These are phyloP conservation scores for Microdochium bolleyi DNA, from an alignment of 2,329 filamentous ascomycete species.

Conservation along the genomic window DNA sequence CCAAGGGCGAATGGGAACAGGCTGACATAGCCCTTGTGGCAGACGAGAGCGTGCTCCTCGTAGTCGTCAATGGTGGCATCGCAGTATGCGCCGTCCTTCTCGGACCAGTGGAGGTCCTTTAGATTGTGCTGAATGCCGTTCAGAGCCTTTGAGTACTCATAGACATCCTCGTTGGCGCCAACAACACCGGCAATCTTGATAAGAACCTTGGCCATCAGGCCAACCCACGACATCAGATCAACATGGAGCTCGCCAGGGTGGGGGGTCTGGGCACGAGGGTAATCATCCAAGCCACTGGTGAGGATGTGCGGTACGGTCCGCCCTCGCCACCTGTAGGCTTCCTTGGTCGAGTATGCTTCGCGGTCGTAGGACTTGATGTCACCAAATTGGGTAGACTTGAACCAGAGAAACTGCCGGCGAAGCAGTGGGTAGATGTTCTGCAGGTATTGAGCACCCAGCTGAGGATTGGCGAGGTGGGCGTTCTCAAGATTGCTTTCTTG, in stretches of 20 bases:
- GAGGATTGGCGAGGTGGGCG: constrained; percentile 58
- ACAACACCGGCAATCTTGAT: constrained; percentile 70
- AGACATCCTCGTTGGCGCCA: constrained; percentile 67
- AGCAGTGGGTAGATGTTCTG: constrained; percentile 76
- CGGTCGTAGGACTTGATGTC: constrained; percentile 90
- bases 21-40: constrained; percentile 94
- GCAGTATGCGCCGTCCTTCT: constrained; percentile 75
- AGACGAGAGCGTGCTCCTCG: constrained; percentile 82
- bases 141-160: constrained; percentile 63
- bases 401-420: constrained; percentile 89
- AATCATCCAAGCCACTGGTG: constrained; percentile 92
- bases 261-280: constrained; percentile 85
- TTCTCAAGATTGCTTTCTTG: constrained; percentile 44
- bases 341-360: constrained; percentile 77
- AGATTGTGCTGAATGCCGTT: constrained; percentile 78
- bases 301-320: constrained; percentile 80
- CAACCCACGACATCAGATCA: constrained; percentile 93
- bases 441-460: constrained; percentile 64
- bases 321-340: constrained; percentile 92
- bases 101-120: constrained; percentile 88
- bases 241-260: constrained; percentile 94
- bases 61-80: constrained; percentile 94
- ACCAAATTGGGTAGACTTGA: constrained; percentile 82
- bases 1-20: constrained; percentile 89
- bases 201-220: constrained; percentile 88